Evolutionary conservation across 2,329 filamentous ascomycete species (phyloP).

Genomic region (Paecilomyces dactylethromorphus): DNA sequence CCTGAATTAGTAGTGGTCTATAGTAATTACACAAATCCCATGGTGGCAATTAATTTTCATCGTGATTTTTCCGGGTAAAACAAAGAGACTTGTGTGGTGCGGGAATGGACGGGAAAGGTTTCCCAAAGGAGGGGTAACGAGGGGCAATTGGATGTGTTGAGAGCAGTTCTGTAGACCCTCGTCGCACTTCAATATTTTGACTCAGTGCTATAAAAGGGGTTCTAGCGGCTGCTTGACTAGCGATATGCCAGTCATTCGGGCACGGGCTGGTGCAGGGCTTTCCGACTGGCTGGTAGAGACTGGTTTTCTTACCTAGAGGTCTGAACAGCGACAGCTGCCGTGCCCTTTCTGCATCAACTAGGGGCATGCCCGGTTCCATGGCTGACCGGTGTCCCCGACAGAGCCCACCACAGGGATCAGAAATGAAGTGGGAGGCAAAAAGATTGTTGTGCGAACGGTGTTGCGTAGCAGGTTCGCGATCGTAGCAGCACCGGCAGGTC

Average conservation of each 20-base stretch:
- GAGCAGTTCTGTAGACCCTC: neutral
- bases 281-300: slow-evolving; percentile 24
- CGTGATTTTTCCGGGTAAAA: neutral
- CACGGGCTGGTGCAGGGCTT: slow-evolving; percentile 22
- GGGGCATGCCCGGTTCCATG: slow-evolving; percentile 5
- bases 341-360: slow-evolving; percentile 32
- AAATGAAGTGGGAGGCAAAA: neutral
- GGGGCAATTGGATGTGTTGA: neutral
- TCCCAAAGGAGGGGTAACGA: neutral
- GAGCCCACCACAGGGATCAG: neutral
- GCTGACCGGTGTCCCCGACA: slow-evolving; percentile 6
- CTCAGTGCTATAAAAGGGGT: neutral
- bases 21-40: neutral
- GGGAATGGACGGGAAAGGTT: neutral
- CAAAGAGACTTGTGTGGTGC: neutral
- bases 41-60: neutral
- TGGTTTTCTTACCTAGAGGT: slow-evolving; percentile 33
- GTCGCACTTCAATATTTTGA: neutral
- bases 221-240: neutral
- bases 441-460: neutral
- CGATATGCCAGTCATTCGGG: slow-evolving; percentile 22
- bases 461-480: neutral
- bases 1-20: neutral
- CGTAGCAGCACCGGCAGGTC: neutral
- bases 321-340: slow-evolving; percentile 38